Base-by-base conservation (phyloP, 2,329 filamentous ascomycete genomes). In the Cytospora chrysosperma region DNA sequence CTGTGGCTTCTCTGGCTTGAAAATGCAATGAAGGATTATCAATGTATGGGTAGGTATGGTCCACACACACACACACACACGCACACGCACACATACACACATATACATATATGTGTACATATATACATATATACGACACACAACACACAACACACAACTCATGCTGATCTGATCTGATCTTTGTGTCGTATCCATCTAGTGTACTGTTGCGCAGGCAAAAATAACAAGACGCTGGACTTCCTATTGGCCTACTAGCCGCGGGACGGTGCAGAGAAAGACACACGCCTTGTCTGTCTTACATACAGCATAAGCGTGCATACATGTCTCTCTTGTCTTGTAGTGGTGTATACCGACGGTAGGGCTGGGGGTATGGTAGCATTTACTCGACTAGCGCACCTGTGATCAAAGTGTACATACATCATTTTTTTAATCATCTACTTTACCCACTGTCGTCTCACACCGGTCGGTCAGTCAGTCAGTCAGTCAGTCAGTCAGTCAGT, bases 241-340 rank as follows among this genome's bases (percentile, higher is more conserved):
- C 51, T 6, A 61, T 61, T 61, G 58, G 58, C 58, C 37, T 24
- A 34, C 17, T 54, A 61, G 51, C 58, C 58, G 58, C 58, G 51
- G 51, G 37, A 10, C 24, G 26, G 27, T 10, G n/a, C n/a, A 47
- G 26, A 43, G 26, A 24, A 4, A 26, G 4, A 7, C n/a, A 26
- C 24, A 2, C 34, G 27, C 13, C 34, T 13, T 37, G 50, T n/a
- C 37, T 32, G 40, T 43, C 50, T 30, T 40, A 60, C 27, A 54
- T 12, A 15, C n/a, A n/a, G n/a, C n/a, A n/a, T n/a, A n/a, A n/a
- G n/a, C n/a, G n/a, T n/a, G n/a, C n/a, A n/a, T n/a, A n/a, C n/a
- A n/a, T 40, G 50, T 40, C 27, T 49, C 27, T 13, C 51, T 34
- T 27, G 19, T 47, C 26, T 24, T 24, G 21, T 17, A 24, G 13